Evolutionary conservation across 164 flowering plant species (phyloP).

Genomic region (Cinnamomum micranthum): DNA sequence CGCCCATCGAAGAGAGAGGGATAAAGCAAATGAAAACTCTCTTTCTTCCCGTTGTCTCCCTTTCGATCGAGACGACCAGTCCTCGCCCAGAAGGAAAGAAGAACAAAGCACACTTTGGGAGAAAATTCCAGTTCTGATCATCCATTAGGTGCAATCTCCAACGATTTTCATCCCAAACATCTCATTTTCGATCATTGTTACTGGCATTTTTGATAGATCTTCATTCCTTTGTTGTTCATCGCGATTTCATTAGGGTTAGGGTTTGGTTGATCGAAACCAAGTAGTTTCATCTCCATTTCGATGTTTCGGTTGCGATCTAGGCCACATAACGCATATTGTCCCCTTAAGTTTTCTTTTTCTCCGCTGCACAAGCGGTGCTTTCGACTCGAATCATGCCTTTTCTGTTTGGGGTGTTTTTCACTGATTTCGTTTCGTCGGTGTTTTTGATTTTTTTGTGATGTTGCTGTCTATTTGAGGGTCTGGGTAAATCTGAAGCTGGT

Average conservation of each 20-base stretch:
- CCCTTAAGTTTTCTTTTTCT: no score
- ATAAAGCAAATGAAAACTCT: no score
- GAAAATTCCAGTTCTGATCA: neutral
- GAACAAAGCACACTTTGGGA: neutral
- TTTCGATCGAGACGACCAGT: neutral
- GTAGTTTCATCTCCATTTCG: neutral
- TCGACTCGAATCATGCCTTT: no score
- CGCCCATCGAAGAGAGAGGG: no score
- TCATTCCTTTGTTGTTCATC: neutral
- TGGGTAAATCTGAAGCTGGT: no score
- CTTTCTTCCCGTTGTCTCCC: no score
- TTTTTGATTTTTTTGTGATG: no score
- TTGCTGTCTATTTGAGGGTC: no score
- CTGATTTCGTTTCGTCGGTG: no score
- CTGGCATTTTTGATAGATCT: neutral
- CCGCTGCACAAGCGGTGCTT: no score
- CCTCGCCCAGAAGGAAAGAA: neutral
- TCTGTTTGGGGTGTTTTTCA: no score
- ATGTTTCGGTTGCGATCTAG: neutral
- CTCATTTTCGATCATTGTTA: neutral
- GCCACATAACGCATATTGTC: no score
- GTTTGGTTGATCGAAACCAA: neutral
- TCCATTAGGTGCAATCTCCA: neutral
- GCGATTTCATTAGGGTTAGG: neutral
- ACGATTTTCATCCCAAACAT: neutral